These are phyloP conservation scores for Phialocephala subalpina DNA, from an alignment of 2,329 filamentous ascomycete genomes.

Conservation along the genomic window DNA sequence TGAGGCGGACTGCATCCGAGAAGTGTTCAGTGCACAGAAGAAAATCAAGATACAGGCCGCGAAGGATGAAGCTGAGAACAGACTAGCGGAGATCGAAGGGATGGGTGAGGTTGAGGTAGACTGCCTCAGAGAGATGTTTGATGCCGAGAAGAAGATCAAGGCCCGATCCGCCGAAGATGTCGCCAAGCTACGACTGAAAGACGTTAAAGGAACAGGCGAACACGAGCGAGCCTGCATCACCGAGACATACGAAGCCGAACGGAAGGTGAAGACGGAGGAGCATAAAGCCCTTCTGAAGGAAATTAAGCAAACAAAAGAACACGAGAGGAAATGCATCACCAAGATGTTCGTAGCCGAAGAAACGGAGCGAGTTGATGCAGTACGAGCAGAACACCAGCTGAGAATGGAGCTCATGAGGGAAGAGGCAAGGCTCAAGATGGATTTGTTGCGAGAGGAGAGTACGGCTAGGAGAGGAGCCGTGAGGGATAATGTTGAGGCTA, in stretches of 20 bases:
- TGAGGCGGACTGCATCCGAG: no score
- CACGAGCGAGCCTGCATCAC: not conserved
- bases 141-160: not conserved
- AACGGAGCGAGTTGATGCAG: not conserved
- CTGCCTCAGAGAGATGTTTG: not conserved
- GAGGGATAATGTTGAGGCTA: not conserved
- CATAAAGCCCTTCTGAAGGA: constrained; percentile 5
- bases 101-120: not conserved
- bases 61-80: not conserved
- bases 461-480: not conserved
- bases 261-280: not conserved
- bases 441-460: constrained; percentile 11
- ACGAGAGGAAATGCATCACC: constrained; percentile 12
- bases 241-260: not conserved
- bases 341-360: constrained; percentile 6
- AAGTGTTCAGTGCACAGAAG: no score
- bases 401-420: constrained; percentile 14
- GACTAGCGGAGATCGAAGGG: not conserved
- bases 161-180: not conserved
- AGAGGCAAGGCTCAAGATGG: constrained; percentile 14
- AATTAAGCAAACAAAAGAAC: constrained; percentile 3
- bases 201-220: not conserved
- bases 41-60: not conserved
- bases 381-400: constrained; percentile 4
- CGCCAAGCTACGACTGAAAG: not conserved